Percentiles rank a stretch among this genome's conserved stretches.
Evolutionary conservation across 2,329 filamentous ascomycete species (phyloP).

Genomic region (Cordyceps cateniannulata): DNA sequence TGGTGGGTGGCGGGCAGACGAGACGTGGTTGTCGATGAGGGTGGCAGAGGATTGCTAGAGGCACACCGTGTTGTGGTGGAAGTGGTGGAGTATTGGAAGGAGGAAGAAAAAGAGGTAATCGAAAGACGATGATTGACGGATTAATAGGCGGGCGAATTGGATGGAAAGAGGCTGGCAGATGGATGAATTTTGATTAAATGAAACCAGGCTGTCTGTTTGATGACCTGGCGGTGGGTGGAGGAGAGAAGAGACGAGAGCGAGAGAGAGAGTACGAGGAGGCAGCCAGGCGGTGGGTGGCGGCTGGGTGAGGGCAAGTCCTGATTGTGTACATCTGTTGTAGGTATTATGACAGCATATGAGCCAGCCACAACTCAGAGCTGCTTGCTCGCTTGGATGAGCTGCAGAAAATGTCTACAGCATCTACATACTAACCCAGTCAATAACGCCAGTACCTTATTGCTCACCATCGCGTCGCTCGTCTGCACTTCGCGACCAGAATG

Average conservation of each 20-base stretch:
- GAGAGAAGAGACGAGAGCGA: not conserved
- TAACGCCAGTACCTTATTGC: not conserved
- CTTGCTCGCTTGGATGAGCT: not conserved
- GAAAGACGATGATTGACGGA: constrained; percentile 9
- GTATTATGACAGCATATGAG: not conserved
- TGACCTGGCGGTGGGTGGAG: not conserved
- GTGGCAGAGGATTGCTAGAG: not conserved
- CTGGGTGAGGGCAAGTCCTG: not conserved
- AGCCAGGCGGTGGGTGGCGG: not conserved
- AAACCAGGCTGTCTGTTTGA: not conserved
- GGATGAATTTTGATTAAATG: not conserved
- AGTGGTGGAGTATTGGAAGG: not conserved
- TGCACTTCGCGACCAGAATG: not conserved
- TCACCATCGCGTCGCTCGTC: not conserved
- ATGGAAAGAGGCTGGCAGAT: not conserved
- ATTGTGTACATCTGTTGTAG: not conserved
- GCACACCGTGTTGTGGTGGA: not conserved
- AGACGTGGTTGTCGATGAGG: not conserved
- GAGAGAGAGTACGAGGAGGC: not conserved
- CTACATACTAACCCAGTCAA: not conserved
- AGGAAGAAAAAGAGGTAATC: not conserved
- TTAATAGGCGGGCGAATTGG: not conserved
- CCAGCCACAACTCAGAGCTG: not conserved
- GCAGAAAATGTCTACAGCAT: not conserved
- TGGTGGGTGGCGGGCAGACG: not conserved